Percentiles rank a stretch among this genome's conserved stretches.
Evolutionary conservation across 2,329 filamentous ascomycete species (phyloP).

Genomic region (Botrytis byssoidea): DNA sequence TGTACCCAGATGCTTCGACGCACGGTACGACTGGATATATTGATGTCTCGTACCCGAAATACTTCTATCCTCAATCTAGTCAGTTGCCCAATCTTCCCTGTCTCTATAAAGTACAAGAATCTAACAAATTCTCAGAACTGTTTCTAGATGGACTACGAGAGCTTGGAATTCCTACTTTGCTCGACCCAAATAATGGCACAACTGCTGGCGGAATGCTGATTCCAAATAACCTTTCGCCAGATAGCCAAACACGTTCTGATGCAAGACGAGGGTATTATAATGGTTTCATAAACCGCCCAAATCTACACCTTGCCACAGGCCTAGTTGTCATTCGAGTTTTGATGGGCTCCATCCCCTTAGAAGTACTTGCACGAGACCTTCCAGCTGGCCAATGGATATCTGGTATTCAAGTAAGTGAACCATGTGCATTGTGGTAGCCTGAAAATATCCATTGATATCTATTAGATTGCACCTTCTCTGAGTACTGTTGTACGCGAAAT

Average conservation of each 20-base stretch:
- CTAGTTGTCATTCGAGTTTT: slow-evolving; percentile 44
- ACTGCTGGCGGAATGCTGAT: slow-evolving; percentile 42
- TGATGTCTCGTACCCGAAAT: slow-evolving; percentile 43
- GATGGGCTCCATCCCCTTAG: slow-evolving; percentile 23
- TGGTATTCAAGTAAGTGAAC: slow-evolving; percentile 42
- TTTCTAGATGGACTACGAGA: slow-evolving; percentile 43
- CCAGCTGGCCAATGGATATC: slow-evolving; percentile 29
- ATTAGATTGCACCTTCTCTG: slow-evolving; percentile 30
- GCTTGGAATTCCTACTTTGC: slow-evolving; percentile 41
- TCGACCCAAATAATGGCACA: slow-evolving; percentile 43
- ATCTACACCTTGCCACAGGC: slow-evolving; percentile 43
- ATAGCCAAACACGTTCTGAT: slow-evolving; percentile 44
- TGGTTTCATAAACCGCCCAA: slow-evolving; percentile 39
- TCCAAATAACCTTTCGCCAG: slow-evolving; percentile 42
- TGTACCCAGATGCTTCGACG: slow-evolving; percentile 34
- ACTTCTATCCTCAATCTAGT: slow-evolving; percentile 45
- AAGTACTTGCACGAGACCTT: slow-evolving; percentile 18
- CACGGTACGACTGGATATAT: slow-evolving; percentile 43
- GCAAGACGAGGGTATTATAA: slow-evolving; percentile 45
- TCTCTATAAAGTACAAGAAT: background rate
- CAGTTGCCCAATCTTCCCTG: slow-evolving; percentile 18
- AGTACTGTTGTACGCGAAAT: slow-evolving; percentile 27
- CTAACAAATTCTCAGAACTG: slow-evolving; percentile 36
- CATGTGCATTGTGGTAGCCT: background rate
- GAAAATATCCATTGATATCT: slow-evolving; percentile 6